A percentile compares a stretch with the other conserved stretches of the same genome.
Conservation (phyloP, 331 rosid genomes). For the Rhamnella rubrinervis region DNA sequence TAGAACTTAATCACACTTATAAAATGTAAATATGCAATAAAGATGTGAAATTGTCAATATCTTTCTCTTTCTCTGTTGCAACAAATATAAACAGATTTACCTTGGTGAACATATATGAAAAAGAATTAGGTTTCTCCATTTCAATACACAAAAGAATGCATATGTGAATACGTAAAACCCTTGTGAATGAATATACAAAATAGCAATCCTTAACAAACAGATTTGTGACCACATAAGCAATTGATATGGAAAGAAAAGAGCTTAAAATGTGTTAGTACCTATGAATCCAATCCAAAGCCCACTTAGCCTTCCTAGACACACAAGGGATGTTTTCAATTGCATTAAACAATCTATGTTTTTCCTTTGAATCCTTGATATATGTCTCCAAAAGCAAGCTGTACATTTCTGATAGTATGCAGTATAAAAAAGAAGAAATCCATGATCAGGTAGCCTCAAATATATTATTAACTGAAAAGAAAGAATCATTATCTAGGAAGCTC, state of each 20-base stretch:
- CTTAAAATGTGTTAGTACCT: slow-evolving; percentile 39
- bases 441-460: slow-evolving; percentile 23
- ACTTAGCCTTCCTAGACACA: slow-evolving; percentile 74
- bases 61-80: no score
- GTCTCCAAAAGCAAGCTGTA: slow-evolving; percentile 93
- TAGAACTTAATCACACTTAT: background rate
- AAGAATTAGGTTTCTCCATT: background rate
- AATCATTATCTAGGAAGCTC: slow-evolving; percentile 18
- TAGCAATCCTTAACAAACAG: background rate
- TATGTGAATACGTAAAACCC: background rate
- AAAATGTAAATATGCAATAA: background rate
- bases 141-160: background rate
- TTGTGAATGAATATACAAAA: background rate
- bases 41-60: background rate
- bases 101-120: background rate
- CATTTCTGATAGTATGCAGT: slow-evolving; percentile 60
- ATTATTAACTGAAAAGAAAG: slow-evolving; percentile 10
- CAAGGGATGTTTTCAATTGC: slow-evolving; percentile 82
- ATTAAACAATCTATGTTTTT: slow-evolving; percentile 77
- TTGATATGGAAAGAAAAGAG: background rate
- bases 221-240: background rate
- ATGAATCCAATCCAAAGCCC: slow-evolving; percentile 86
- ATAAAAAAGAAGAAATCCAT: slow-evolving; percentile 16
- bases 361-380: slow-evolving; percentile 73
- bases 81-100: no score